These are phyloP conservation scores for Stellera chamaejasme DNA, from an alignment of 345 rosid genomes.

Conservation along the genomic window DNA sequence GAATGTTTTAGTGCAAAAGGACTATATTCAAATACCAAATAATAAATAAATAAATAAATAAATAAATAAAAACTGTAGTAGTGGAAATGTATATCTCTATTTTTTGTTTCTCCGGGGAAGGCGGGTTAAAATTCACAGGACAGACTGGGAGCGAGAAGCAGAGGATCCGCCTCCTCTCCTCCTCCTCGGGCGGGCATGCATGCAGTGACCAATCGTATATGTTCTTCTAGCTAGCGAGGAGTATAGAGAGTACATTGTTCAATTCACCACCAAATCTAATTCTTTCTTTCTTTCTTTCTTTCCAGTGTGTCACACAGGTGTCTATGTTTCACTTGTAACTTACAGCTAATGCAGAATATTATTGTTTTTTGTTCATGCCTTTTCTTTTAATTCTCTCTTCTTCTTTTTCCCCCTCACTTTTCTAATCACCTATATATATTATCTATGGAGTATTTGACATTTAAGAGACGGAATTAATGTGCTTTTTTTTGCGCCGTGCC, in stretches of 20 bases:
- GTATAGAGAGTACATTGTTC: no score
- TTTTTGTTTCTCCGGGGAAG: conserved; percentile 10
- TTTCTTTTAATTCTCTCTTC: neutral
- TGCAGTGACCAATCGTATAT: conserved; percentile 1
- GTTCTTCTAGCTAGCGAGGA: no score
- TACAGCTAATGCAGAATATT: conserved; percentile 11
- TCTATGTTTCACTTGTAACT: neutral
- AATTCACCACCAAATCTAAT: no score
- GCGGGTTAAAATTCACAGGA: conserved; percentile 10
- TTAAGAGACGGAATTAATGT: no score
- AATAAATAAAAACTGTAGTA: neutral
- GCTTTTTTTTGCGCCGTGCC: no score
- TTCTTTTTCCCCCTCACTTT: neutral
- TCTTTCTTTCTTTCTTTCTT: no score
- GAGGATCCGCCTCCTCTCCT: conserved; percentile 13
- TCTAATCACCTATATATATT: no score
- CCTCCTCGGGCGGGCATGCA: neutral
- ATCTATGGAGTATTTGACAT: no score
- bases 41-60: neutral
- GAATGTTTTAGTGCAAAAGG: neutral
- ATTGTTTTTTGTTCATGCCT: conserved; percentile 1
- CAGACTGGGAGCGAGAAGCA: conserved; percentile 1
- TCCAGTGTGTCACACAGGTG: neutral
- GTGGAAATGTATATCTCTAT: neutral
- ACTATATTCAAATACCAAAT: neutral